Evolutionary conservation across 2,329 filamentous ascomycete genomes (phyloP), one percentile per base, ranked within the genome.

Genomic region (Alternaria brassicae): DNA sequence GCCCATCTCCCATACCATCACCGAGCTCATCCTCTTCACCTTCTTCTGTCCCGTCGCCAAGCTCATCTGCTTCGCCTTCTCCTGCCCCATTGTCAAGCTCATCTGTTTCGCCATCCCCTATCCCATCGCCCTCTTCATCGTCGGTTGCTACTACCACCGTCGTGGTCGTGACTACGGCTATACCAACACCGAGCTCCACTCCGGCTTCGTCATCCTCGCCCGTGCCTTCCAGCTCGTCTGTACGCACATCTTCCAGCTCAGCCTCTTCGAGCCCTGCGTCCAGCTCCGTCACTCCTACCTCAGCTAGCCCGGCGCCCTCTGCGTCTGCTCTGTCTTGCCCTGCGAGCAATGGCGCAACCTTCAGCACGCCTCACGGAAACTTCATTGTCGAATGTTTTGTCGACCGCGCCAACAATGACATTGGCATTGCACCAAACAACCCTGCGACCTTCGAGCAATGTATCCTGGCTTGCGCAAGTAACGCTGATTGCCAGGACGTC

Each of bases 381-480:
- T 66, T 60, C n/a, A 15, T 59, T 12, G 45, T 66, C 21, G 61
- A 65, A 45, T 68, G 63, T 44, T 65, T 51, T 25, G 6, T 50
- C 15, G 63, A 62, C 28, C 56, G 56, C 4, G 37, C 17, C n/a
- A 53, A 55, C 32, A 32, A 17, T 21, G 52, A 66, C n/a, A 36
- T 64, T 4, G 50, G 52, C n/a, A 36, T 36, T 17, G 51, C 58
- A 27, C 34, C 49, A 36, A 41, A 25, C 12, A 39, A 44, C n/a
- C 55, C 53, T 19, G 21, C 15, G 4, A 53, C 37, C 19, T 62
- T 28, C 21, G 39, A 34, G 3, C 49, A 53, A 44, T 64, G 63
- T 32, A 44, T 66, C 10, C 45, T 52, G 10, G 55, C 51, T 36
- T 66, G 63, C 21, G 53, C 45, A 7, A 28, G 30, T 6, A 53